These are phyloP conservation scores for Marasmius sp. DNA, from an alignment of 1,284 basidiomycete genomes.

Conservation along the genomic window DNA sequence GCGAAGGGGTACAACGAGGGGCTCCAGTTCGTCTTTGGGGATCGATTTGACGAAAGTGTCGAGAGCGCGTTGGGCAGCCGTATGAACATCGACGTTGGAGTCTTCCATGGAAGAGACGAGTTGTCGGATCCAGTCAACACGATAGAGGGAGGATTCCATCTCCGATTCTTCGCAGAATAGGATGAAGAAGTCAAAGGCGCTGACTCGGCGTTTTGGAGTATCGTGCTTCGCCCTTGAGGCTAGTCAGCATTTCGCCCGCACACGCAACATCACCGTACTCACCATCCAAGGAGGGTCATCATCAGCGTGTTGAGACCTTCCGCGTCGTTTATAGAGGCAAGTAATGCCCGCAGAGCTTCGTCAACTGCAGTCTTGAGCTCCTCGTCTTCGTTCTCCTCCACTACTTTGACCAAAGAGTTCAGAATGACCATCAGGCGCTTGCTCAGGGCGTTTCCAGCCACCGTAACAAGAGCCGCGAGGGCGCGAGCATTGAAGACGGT, in stretches of 20 bases:
- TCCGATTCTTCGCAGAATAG: conserved; percentile 82
- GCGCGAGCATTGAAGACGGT: conserved; percentile 96
- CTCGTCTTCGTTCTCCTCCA: conserved; percentile 67
- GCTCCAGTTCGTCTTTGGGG: conserved; percentile 91
- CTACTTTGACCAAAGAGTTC: conserved; percentile 70
- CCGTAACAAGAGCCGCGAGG: conserved; percentile 86
- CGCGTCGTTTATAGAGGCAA: conserved; percentile 77
- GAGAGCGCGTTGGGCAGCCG: conserved; percentile 81
- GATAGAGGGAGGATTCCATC: conserved; percentile 81
- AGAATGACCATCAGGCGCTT: conserved; percentile 78
- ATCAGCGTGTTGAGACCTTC: conserved; percentile 90
- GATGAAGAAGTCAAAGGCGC: conserved; percentile 76
- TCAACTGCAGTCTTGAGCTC: conserved; percentile 75
- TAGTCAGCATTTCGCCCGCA: neutral
- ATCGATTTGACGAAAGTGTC: conserved; percentile 90
- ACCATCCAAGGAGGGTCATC: conserved; percentile 90
- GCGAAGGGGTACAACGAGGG: conserved; percentile 85
- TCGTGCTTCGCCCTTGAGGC: conserved; percentile 75
- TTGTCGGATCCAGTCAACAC: conserved; percentile 95
- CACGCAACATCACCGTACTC: conserved; percentile 23
- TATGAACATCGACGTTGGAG: conserved; percentile 70
- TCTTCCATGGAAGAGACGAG: conserved; percentile 89
- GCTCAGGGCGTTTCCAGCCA: conserved; percentile 90
- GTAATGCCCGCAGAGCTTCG: conserved; percentile 71
- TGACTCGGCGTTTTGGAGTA: conserved; percentile 69